These are phyloP conservation scores for Sporothrix brasiliensis DNA, from an alignment of 2,329 filamentous ascomycete species.

Conservation along the genomic window DNA sequence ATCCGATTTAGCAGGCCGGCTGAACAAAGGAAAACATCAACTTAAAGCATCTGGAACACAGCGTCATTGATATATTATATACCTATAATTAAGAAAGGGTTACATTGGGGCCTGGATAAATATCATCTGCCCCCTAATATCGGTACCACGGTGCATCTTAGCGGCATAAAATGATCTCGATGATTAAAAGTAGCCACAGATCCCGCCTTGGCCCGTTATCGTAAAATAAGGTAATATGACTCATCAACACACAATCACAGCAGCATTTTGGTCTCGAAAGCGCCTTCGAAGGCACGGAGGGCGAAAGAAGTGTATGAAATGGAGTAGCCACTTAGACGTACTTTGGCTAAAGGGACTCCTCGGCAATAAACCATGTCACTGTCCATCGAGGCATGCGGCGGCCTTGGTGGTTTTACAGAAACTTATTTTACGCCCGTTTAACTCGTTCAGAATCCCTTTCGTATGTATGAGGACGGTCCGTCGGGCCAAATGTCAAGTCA, in stretches of 20 bases:
- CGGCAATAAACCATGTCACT: not conserved
- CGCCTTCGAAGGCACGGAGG: not conserved
- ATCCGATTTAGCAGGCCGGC: slow-evolving; percentile 24
- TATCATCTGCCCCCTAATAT: not conserved
- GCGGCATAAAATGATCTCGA: slow-evolving; percentile 7
- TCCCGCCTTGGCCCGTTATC: not conserved
- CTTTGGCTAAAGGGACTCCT: slow-evolving; percentile 28
- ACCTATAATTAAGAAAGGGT: not conserved
- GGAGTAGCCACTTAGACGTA: not conserved
- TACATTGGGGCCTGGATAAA: slow-evolving; percentile 6
- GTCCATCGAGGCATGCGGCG: not conserved
- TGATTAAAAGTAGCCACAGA: not conserved
- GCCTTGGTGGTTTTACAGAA: too few species aligned
- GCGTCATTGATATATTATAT: not conserved
- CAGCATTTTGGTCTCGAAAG: not conserved
- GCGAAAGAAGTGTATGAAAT: not conserved
- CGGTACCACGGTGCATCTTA: not conserved
- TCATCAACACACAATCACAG: not conserved
- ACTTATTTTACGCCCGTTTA: too few species aligned
- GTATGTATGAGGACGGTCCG: not conserved
- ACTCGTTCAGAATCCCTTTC: not conserved
- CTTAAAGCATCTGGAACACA: slow-evolving; percentile 14
- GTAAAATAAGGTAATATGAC: too few species aligned
- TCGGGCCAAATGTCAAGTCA: slow-evolving; percentile 11
- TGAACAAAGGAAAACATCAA: not conserved